phyloP scores from a whole-genome alignment of 331 rosid species.

The Erythrophleum ivorense region DNA sequence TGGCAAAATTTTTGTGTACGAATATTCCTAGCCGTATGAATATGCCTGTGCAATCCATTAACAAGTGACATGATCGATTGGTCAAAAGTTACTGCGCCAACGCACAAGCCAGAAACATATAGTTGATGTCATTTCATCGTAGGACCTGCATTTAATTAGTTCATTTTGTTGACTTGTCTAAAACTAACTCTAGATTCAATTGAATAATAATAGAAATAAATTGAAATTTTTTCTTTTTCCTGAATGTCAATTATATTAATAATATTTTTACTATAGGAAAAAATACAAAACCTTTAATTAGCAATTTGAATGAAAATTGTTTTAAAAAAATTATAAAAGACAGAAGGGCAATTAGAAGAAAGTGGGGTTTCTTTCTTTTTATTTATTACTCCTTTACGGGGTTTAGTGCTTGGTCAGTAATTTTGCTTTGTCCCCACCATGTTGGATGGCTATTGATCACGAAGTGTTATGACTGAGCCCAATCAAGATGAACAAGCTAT shows the following conservation, averaged over 20 bases:
- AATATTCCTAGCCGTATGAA: neutral
- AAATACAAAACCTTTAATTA: neutral
- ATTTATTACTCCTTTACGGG: conserved; percentile 38
- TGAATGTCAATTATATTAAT: no score
- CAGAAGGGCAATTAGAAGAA: no score
- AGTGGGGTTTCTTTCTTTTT: neutral
- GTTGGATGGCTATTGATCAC: conserved; percentile 43
- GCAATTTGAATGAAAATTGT: neutral
- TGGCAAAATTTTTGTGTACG: neutral
- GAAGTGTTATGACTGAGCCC: conserved; percentile 7
- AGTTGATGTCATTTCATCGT: conserved; percentile 21
- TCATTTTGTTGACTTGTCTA: neutral
- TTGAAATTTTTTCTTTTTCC: no score
- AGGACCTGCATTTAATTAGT: neutral
- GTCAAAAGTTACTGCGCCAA: neutral
- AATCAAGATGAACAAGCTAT: neutral
- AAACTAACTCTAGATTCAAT: no score
- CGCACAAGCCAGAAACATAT: neutral
- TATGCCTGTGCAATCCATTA: neutral
- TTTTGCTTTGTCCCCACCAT: conserved; percentile 42
- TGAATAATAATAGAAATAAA: neutral
- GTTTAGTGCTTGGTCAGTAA: conserved; percentile 47
- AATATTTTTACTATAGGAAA: no score
- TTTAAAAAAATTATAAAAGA: neutral
- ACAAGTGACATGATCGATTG: neutral